These are phyloP conservation scores for Taiwanofungus camphoratus DNA, from an alignment of 1,284 basidiomycete species.

Conservation along the genomic window DNA sequence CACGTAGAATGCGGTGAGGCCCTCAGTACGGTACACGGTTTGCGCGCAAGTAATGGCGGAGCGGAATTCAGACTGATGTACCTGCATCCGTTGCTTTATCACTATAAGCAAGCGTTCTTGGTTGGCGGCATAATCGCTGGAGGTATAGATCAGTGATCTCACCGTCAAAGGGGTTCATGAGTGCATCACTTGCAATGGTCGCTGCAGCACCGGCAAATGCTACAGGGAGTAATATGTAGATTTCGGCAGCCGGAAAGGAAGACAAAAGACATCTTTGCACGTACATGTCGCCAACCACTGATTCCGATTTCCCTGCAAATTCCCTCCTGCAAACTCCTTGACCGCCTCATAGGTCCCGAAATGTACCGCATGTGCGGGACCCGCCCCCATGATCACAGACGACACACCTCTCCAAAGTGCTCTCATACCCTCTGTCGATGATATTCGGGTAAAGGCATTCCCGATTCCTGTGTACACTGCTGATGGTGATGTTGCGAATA, in stretches of 20 bases:
- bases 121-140: constrained; percentile 9
- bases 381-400: constrained; percentile 95
- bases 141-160: constrained; percentile 25
- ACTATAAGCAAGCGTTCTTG: constrained; percentile 45
- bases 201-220: constrained; percentile 93
- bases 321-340: constrained; percentile 90
- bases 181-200: constrained; percentile 91
- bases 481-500: constrained; percentile 79
- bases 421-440: constrained; percentile 87
- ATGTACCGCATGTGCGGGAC: constrained; percentile 97
- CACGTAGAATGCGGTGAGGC: constrained; percentile 91
- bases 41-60: constrained; percentile 80
- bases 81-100: constrained; percentile 99
- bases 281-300: constrained; percentile 79
- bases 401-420: constrained; percentile 95
- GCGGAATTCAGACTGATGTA: constrained; percentile 87
- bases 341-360: constrained; percentile 96
- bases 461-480: constrained; percentile 87
- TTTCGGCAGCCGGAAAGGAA: constrained; percentile 1
- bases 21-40: constrained; percentile 83
- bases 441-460: constrained; percentile 86
- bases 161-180: constrained; percentile 99
- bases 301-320: constrained; percentile 58
- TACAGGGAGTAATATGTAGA: constrained; percentile 22
- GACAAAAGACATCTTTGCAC: too few relatives aligned